phyloP scores from a whole-genome alignment of 2,329 filamentous ascomycete genomes.

The Paraphoma chrysanthemicola region DNA sequence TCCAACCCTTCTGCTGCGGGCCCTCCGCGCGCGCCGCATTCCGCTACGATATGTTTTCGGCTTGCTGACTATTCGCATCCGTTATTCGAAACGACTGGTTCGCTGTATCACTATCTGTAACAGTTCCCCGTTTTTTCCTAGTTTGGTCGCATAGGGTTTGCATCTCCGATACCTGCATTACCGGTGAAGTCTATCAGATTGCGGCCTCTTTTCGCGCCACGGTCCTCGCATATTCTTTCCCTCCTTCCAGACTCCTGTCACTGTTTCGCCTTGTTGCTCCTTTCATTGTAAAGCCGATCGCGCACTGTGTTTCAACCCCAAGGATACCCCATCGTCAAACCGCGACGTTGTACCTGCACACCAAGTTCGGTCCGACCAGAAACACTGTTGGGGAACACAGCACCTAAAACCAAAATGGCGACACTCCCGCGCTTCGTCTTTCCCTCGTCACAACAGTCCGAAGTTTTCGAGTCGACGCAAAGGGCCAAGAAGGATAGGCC shows the following conservation, averaged over 20 bases:
- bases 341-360: conserved; percentile 11
- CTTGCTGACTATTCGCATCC: conserved; percentile 15
- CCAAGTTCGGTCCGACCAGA: conserved; percentile 13
- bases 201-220: neutral
- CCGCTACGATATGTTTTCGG: conserved; percentile 18
- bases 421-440: conserved; percentile 11
- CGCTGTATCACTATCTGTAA: neutral
- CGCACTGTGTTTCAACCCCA: conserved; percentile 23
- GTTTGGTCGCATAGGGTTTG: neutral
- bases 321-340: conserved; percentile 12
- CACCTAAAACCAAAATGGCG: conserved; percentile 16
- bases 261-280: conserved; percentile 2
- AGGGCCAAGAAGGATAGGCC: conserved; percentile 14
- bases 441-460: conserved; percentile 5
- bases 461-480: conserved; percentile 1
- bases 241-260: conserved; percentile 7
- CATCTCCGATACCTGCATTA: neutral
- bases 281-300: conserved; percentile 15
- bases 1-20: conserved; percentile 20
- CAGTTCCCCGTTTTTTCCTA: neutral
- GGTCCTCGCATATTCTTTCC: conserved; percentile 9
- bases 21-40: conserved; percentile 19
- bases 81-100: conserved; percentile 1
- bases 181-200: neutral
- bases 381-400: conserved; percentile 1